Base-by-base conservation (phyloP, 495 filamentous ascomycete species). In the Xanthoparmelia taractica region DNA sequence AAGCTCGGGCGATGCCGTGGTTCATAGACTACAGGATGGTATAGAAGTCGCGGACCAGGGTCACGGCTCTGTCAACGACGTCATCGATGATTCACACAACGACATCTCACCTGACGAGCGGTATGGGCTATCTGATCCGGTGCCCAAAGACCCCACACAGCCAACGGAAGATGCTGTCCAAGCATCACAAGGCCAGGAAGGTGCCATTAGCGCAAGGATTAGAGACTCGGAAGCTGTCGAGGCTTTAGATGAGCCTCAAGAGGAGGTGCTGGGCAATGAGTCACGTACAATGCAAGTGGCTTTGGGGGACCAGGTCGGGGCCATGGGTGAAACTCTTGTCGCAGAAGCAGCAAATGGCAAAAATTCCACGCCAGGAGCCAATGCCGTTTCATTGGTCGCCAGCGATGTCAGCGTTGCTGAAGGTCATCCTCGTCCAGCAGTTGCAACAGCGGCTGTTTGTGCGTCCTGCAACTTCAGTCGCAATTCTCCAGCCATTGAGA, bases 391-490 rank as follows among this genome's bases (percentile, higher is more conserved):
- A 27, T n/a, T 23, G 11, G 29, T 40, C n/a, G 31, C 37, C 27
- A 61, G 17, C 38, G 23, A 61, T n/a, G 23, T 37, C 13, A 37
- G 38, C 23, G 29, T 20, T 29, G 25, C 59, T 20, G 38, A 55
- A 17, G 60, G 48, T 43, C 60, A 57, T 23, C 38, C 56, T 55
- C 31, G 37, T 23, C 52, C 40, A 50, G 57, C 40, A 31, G 58
- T 72, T 66, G 48, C 57, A 37, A 52, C 27, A 52, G 75, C 79
- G 63, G 78, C 80, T 61, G 77, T 74, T 64, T 83, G 80, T 64
- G 78, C 77, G 18, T 74, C 77, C 36, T 83, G 80, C 61, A 78
- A 81, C 50, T 70, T 81, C 64, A 73, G 78, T 7, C 77, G 77
- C 17, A 81, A 79, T 41, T 75, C 77, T 20, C 59, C 76, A 13